Percentiles rank a stretch among this genome's conserved stretches.
Evolutionary conservation across 441 rosid genomes (phyloP).

Genomic region (Gossypium schwendimanii): DNA sequence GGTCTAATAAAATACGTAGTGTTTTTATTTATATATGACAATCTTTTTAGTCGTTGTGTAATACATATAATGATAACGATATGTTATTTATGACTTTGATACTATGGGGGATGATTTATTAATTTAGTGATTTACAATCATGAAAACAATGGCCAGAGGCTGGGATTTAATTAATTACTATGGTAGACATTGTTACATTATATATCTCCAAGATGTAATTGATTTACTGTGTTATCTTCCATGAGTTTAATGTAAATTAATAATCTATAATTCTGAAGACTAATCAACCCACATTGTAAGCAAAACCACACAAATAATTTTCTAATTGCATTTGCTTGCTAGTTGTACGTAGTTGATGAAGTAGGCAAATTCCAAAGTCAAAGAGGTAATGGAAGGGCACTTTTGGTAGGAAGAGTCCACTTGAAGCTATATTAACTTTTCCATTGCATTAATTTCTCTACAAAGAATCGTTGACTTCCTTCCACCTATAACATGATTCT

Average conservation of each 20-base stretch:
- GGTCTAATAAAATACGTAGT: too few species aligned
- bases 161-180: background rate
- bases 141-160: background rate
- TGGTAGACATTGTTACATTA: background rate
- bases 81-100: too few species aligned
- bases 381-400: conserved; percentile 20
- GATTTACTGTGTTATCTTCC: background rate
- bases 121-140: too few species aligned
- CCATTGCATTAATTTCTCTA: background rate
- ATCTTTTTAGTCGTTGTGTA: too few species aligned
- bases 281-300: too few species aligned
- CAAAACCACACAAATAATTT: background rate
- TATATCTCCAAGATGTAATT: background rate
- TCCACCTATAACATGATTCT: background rate
- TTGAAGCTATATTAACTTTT: conserved; percentile 1
- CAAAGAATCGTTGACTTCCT: too few species aligned
- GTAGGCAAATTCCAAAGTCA: conserved; percentile 21
- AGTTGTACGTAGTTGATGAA: conserved; percentile 5
- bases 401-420: conserved; percentile 17
- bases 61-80: too few species aligned
- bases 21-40: too few species aligned
- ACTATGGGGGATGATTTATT: too few species aligned
- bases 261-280: background rate
- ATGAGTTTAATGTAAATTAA: background rate
- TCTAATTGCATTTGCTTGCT: background rate